These are phyloP conservation scores for Sclerotinia borealis DNA, from an alignment of 2,329 filamentous ascomycete species.

Conservation along the genomic window DNA sequence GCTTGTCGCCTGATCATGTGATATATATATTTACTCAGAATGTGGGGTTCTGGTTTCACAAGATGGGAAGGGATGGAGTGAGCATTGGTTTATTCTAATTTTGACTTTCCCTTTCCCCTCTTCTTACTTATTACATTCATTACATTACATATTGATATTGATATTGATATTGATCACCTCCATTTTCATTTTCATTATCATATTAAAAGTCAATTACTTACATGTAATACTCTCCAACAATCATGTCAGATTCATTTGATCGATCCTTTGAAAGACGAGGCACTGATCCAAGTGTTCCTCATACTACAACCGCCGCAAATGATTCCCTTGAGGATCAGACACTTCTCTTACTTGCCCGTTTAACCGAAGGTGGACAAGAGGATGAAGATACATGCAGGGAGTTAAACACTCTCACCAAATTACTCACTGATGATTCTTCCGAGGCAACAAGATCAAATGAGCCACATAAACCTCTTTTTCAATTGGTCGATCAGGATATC, in stretches of 20 bases:
- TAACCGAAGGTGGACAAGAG: conserved; percentile 88
- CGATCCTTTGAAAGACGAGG: conserved; percentile 5
- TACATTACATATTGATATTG: too few species aligned
- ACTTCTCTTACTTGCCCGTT: conserved; percentile 62
- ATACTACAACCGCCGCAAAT: conserved; percentile 18
- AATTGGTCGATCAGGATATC: conserved; percentile 64
- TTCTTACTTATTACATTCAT: conserved; percentile 3
- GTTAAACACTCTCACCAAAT: conserved; percentile 52
- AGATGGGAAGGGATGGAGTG: too few species aligned
- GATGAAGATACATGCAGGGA: conserved; percentile 62
- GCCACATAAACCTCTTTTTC: conserved; percentile 36
- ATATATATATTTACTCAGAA: background rate
- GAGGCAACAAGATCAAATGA: conserved; percentile 21
- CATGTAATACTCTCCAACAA: conserved; percentile 2
- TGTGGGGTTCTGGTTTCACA: conserved; percentile 7
- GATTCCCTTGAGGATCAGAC: conserved; percentile 29
- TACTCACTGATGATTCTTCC: conserved; percentile 46
- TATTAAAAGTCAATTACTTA: too few species aligned
- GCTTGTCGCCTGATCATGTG: conserved; percentile 8
- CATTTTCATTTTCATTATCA: background rate
- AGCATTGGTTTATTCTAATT: background rate
- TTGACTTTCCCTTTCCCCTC: background rate
- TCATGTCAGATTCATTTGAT: conserved; percentile 3
- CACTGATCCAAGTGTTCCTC: conserved; percentile 23
- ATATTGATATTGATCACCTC: too few species aligned